Evolutionary conservation across 176 grass and related monocot genomes (phyloP), one percentile per base, ranked within the genome.

Genomic region (Hordeum marinum): DNA sequence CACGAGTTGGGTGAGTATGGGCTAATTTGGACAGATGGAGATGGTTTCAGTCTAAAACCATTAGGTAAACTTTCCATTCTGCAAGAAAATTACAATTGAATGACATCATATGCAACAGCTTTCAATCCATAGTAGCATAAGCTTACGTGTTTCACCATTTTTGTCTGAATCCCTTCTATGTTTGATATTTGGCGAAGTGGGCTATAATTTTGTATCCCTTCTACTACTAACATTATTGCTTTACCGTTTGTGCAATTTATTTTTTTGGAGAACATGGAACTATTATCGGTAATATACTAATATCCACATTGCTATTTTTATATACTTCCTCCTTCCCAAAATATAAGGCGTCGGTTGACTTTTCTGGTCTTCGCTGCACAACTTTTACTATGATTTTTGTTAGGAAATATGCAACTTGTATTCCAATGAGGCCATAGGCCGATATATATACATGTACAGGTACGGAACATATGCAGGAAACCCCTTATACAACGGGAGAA

Each of bases 41-140:
- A 93, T 74, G 91, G 91, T 79, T 98, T 98, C 83, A 69, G 92
- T 87, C 85, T 98, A 80, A 93, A 93, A 89, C 87, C 96, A 42
- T 89, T 93, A 94, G 96, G 96, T 98, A 78, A 81, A 72, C 6
- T 71, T 75, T 72, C 54, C 46, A 75, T 32, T 85, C 69, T 65
- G 1, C 50, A 70, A 82, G 29, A 71, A 87, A 83, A 20, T 48
- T 73, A 68, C 29, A 23, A 60, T 11, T 6, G 27, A 41, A 73
- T 80, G 25, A 43, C 32, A 6, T 65, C 32, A 73, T 73, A 64
- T 79, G 43, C 24, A 80, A 55, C 35, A 43, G 43, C 57, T 29
- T 57, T 90, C 64, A 43, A 58, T 7, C 52, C 41, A 8, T 85
- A 64, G 40, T 40, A 72, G 52, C 54, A 23, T 36, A 31, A 63